Evolutionary conservation across 2,329 filamentous ascomycete genomes (phyloP), one percentile per base, ranked within the genome.

Genomic region (Curvularia sp.): DNA sequence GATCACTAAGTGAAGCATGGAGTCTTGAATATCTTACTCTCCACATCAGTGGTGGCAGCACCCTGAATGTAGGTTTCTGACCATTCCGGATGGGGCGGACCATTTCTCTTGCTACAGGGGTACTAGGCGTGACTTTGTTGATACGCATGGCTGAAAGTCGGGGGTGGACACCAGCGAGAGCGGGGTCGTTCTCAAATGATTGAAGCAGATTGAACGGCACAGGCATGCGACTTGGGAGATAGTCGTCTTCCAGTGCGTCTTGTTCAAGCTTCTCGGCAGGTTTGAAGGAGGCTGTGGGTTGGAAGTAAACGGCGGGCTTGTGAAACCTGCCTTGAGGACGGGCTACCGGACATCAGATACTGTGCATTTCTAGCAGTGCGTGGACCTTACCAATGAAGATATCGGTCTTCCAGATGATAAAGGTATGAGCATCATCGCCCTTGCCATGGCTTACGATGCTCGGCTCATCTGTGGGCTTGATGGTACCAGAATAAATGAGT

Each of bases 161-260:
- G 46, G 91, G 89, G 64, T 83, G 82, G 25, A 86, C 79, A 34
- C 87, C 86, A 15, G 79, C 80, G 18, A 92, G 80, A 25, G 83
- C 83, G 21, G 87, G 85, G 70, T 93, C 90, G 60, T 81, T 81
- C 51, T 84, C 82, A 60, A 94, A 90, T 3, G 91, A 84, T 70
- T 91, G 88, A 13, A 95, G 84, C n/a, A 94, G 80, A 73, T 94
- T 95, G 61, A 91, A 81, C 1, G 89, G 88, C 6, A 88, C 84
- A 0, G 91, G 87, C 25, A 88, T 78, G 56, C 87, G 86, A 69
- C 88, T 91, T 34, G 86, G 84, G 30, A 94, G 82, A 69, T 92
- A 92, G 51, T 89, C 87, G 57, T 85, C 81, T 9, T 80, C 78
- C 21, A 76, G 62, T 9, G 78, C 75, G 36, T 81, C 79, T 10